Evolutionary conservation across 495 filamentous ascomycete species (phyloP).

Genomic region (Aspergillus sclerotioniger): DNA sequence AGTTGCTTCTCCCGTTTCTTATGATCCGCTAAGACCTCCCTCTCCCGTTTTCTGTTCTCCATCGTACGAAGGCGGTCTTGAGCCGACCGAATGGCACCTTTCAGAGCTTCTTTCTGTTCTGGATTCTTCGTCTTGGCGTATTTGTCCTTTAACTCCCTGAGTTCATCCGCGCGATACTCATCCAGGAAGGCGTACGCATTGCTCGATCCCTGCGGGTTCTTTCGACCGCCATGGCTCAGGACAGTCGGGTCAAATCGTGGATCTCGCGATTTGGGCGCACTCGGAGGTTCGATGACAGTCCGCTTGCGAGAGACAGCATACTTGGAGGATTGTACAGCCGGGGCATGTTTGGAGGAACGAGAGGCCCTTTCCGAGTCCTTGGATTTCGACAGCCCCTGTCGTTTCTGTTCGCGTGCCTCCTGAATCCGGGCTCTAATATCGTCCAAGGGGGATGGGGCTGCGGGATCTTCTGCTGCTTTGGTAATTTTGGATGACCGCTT

Average conservation of each 20-base stretch:
- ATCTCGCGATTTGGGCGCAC: constrained; percentile 57
- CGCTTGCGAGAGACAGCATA: constrained; percentile 76
- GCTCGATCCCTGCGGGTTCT: constrained; percentile 48
- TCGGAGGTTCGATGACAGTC: constrained; percentile 58
- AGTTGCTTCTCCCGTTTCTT: constrained; percentile 78
- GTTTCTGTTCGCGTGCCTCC: constrained; percentile 47
- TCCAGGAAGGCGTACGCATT: constrained; percentile 83
- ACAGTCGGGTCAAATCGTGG: constrained; percentile 78
- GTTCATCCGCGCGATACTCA: constrained; percentile 76
- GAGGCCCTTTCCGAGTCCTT: constrained; percentile 38
- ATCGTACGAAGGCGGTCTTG: constrained; percentile 68
- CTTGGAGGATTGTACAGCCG: constrained; percentile 75
- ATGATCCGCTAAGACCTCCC: constrained; percentile 66
- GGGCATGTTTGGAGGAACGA: constrained; percentile 85
- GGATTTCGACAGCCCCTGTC: constrained; percentile 24
- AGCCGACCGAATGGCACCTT: constrained; percentile 63
- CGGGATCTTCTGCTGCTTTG: constrained; percentile 15
- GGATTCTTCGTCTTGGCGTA: constrained; percentile 65
- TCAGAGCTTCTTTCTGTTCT: constrained; percentile 60
- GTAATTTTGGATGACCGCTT: constrained; percentile 23
- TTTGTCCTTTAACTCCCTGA: constrained; percentile 64
- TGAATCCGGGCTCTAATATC: constrained; percentile 39
- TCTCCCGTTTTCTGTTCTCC: constrained; percentile 62
- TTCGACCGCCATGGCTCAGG: constrained; percentile 29
- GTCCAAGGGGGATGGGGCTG: constrained; percentile 31